Base-by-base conservation (phyloP, 768 basidiomycete genomes). In the Xerocomus spinulosus region DNA sequence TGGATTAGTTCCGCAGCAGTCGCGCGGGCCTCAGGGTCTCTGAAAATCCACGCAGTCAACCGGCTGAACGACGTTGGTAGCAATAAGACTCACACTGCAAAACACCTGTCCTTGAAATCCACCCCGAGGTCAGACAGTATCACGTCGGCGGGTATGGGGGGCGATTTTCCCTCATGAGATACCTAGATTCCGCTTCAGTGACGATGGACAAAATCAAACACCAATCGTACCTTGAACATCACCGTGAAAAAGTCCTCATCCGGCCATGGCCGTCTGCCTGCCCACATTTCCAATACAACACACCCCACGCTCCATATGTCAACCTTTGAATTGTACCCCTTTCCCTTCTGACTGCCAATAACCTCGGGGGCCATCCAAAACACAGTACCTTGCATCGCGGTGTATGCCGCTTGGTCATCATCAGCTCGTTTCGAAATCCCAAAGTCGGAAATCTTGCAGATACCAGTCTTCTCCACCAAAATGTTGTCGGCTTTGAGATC, bases 361-460 rank as follows among this genome's bases (percentile, higher is more conserved):
- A 96, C 91, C 71, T 92, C 94, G 0, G 94, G 94, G 9, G 94
- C 94, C 95, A 98, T 97, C 95, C 96, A 99, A 66, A 96, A 98
- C 29, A 98, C 88, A 17, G 94, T 94, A 21, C 96, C 96, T 65
- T 92, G 89, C 92, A 99, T 93, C 18, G 90, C 88, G 2, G 93
- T 95, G 53, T 81, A 83, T 42, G 87, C 87, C 44, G 83, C 78
- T 54, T 88, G 83, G 43, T 87, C 79, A 51, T 96, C 92, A 52
- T 88, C 92, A 52, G 83, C 92, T 51, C 90, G 80, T 70, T 97
- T 98, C n/a, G 92, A 95, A 48, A 98, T 97, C 34, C 96, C 96
- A 61, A 97, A 97, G 69, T 98, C 94, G 3, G 92, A 94, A 43
- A 99, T 98, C 70, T 98, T 98, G 77, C 94, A 96, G 20, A 87